Evolutionary conservation across 2,329 filamentous ascomycete species (phyloP).

Genomic region (Arthrobotrys sinensis): DNA sequence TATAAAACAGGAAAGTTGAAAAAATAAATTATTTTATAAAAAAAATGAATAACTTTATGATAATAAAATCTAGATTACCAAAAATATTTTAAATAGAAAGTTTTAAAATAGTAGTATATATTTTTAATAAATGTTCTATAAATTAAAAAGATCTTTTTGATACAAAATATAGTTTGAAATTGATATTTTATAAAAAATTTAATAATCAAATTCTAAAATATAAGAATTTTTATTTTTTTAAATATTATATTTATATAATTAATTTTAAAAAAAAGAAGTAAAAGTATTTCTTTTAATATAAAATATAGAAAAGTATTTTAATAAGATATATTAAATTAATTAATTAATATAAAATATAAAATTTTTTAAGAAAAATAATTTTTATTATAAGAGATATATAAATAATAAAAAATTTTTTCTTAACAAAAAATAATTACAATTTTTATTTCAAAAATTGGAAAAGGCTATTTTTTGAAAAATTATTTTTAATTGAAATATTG

Average conservation of each 20-base stretch:
- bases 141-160: constrained; percentile 10
- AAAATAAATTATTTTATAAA: constrained; percentile 62
- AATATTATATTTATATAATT: constrained; percentile 11
- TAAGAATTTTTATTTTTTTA: constrained; percentile 10
- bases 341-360: constrained; percentile 8
- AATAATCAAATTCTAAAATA: constrained; percentile 7
- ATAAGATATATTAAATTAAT: background rate
- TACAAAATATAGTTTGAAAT: background rate
- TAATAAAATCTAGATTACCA: constrained; percentile 2
- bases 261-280: background rate
- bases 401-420: constrained; percentile 3
- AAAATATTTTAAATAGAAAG: constrained; percentile 11
- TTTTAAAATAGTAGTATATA: constrained; percentile 4
- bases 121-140: background rate
- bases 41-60: constrained; percentile 7
- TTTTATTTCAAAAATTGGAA: constrained; percentile 17
- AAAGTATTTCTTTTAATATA: constrained; percentile 1
- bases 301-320: constrained; percentile 13
- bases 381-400: background rate
- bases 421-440: constrained; percentile 8
- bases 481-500: background rate
- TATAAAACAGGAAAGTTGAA: background rate
- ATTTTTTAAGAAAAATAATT: constrained; percentile 8
- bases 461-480: background rate
- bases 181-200: constrained; percentile 11